Percentiles rank a stretch among this genome's conserved stretches.
phyloP scores from a whole-genome alignment of 352 stramenopile species.

The Poterioochromonas sp. region DNA sequence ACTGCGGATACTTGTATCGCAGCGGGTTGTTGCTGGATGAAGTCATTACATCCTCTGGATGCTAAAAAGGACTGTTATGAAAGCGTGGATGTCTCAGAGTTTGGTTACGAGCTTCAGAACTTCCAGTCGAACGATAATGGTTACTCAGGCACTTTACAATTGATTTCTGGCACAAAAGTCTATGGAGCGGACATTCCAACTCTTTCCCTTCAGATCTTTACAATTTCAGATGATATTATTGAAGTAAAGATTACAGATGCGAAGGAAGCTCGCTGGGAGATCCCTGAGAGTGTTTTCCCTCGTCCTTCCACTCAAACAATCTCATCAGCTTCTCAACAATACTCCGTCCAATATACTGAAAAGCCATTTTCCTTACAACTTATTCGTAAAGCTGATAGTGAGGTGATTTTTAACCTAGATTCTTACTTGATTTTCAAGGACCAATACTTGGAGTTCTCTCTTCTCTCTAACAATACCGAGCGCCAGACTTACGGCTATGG shows the following conservation, averaged over 20 bases:
- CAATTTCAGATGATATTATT: constrained; percentile 48
- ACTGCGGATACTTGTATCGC: too few relatives aligned
- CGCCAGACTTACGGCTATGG: constrained; percentile 60
- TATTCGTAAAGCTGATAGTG: background rate
- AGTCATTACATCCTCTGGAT: too few relatives aligned
- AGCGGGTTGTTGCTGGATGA: too few relatives aligned
- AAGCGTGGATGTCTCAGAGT: too few relatives aligned
- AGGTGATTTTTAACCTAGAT: constrained; percentile 38
- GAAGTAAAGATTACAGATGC: constrained; percentile 68
- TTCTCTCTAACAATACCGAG: constrained; percentile 50
- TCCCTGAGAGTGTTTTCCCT: constrained; percentile 40
- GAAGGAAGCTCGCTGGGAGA: constrained; percentile 60
- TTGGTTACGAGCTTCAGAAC: too few relatives aligned
- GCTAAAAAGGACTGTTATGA: too few relatives aligned
- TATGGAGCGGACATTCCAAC: constrained; percentile 49
- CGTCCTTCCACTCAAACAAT: background rate
- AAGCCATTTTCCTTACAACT: constrained; percentile 13
- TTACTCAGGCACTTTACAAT: constrained; percentile 6
- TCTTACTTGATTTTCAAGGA: constrained; percentile 55
- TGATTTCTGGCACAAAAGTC: background rate
- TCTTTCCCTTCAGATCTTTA: constrained; percentile 57
- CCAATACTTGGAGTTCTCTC: constrained; percentile 69
- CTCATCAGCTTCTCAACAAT: background rate
- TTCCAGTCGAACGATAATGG: background rate
- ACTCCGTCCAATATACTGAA: background rate